These are phyloP conservation scores for Carnegiea gigantea DNA, from an alignment of 179 eudicot genomes.

Conservation along the genomic window DNA sequence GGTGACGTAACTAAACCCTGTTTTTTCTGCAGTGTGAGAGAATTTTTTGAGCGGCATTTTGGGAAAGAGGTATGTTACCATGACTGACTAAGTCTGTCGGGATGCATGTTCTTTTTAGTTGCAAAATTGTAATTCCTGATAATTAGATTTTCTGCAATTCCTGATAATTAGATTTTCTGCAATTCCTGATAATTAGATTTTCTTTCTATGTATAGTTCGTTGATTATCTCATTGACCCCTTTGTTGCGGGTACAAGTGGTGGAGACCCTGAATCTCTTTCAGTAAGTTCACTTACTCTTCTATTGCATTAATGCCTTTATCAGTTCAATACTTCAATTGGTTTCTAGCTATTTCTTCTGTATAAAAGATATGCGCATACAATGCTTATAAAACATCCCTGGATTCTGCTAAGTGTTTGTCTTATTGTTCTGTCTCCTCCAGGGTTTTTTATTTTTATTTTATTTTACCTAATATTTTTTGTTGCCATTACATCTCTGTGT, in stretches of 20 bases:
- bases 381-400: background rate
- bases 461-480: no score
- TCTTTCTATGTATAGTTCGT: slow-evolving; percentile 55
- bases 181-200: slow-evolving; percentile 11
- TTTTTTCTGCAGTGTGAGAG: slow-evolving; percentile 69
- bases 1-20: slow-evolving; percentile 11
- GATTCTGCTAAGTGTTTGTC: background rate
- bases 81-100: slow-evolving; percentile 8
- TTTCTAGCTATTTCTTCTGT: background rate
- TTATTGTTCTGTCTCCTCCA: background rate
- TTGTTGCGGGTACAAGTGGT: slow-evolving; percentile 88
- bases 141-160: no score
- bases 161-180: background rate
- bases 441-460: no score
- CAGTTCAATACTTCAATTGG: background rate
- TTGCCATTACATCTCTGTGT: background rate
- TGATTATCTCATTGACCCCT: slow-evolving; percentile 89
- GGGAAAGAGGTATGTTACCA: slow-evolving; percentile 70
- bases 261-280: slow-evolving; percentile 95
- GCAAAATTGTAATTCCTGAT: background rate
- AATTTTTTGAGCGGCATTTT: slow-evolving; percentile 90
- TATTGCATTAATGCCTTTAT: slow-evolving; percentile 8
- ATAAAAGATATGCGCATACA: background rate
- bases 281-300: slow-evolving; percentile 46
- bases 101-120: slow-evolving; percentile 1